These are phyloP conservation scores for Chaetomiaceae sp. DNA, from an alignment of 2,329 filamentous ascomycete species.

Conservation along the genomic window DNA sequence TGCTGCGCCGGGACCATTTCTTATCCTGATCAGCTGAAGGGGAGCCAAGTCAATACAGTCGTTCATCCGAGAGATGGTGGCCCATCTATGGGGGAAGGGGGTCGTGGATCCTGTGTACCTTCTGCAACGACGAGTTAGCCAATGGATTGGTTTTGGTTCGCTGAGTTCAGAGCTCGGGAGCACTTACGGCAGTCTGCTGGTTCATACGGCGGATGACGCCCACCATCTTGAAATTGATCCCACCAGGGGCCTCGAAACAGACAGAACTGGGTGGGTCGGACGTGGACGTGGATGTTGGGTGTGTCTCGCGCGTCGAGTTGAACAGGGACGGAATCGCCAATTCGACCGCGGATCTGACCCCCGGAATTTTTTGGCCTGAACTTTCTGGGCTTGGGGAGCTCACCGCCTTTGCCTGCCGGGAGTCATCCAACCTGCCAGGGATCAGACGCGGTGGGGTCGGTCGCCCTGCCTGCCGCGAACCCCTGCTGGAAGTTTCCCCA, in stretches of 20 bases:
- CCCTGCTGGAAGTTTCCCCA: slow-evolving; percentile 3
- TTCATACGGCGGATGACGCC: slow-evolving; percentile 63
- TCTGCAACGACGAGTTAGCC: slow-evolving; percentile 16
- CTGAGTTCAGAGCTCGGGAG: background rate
- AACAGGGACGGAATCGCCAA: background rate
- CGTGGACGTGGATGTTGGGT: too few species aligned
- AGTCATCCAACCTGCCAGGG: too few species aligned
- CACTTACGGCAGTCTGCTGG: slow-evolving; percentile 65
- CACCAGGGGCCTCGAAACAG: slow-evolving; percentile 3
- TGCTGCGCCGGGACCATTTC: slow-evolving; percentile 77
- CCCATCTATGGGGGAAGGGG: background rate
- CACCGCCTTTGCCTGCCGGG: slow-evolving; percentile 25
- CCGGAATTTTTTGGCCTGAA: slow-evolving; percentile 24
- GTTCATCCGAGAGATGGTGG: background rate
- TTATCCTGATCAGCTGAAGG: slow-evolving; percentile 64
- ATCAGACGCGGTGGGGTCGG: background rate
- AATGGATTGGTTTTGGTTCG: too few species aligned
- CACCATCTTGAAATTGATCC: slow-evolving; percentile 31
- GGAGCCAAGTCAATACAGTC: slow-evolving; percentile 8
- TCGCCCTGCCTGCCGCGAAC: slow-evolving; percentile 14
- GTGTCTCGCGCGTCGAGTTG: background rate
- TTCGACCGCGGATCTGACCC: slow-evolving; percentile 9
- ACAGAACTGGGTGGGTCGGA: slow-evolving; percentile 1
- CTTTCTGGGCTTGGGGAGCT: slow-evolving; percentile 1
- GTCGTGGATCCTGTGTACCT: slow-evolving; percentile 15